Percentiles rank a stretch among this genome's conserved stretches.
Conservation (phyloP, 2,329 filamentous ascomycete species). For the Drechslerella coelobrocha region DNA sequence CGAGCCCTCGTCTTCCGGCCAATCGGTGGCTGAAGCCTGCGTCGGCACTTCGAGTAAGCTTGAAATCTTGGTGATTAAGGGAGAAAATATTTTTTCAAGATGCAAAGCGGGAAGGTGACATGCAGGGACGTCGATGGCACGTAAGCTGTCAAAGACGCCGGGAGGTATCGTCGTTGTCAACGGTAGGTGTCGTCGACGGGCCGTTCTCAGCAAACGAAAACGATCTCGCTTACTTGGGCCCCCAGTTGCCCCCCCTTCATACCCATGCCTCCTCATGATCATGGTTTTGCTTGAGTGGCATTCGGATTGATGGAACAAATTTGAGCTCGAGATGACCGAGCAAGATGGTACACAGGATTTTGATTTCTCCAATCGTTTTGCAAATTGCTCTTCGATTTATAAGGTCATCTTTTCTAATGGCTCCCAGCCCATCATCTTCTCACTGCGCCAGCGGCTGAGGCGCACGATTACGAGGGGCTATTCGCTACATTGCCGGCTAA, state of each 20-base stretch:
- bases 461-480: neutral
- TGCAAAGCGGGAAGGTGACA: constrained; percentile 2
- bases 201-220: neutral
- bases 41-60: constrained; percentile 1
- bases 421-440: too few relatives aligned
- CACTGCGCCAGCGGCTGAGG: neutral
- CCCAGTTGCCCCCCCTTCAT: neutral
- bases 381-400: too few relatives aligned
- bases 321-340: too few relatives aligned
- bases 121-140: neutral
- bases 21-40: neutral
- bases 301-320: neutral
- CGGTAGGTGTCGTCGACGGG: neutral
- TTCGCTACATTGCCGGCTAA: neutral
- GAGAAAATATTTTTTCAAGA: neutral
- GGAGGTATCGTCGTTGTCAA: neutral
- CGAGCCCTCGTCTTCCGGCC: neutral
- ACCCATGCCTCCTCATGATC: neutral
- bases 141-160: neutral
- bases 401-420: too few relatives aligned
- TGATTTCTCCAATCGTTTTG: too few relatives aligned
- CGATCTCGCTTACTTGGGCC: neutral
- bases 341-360: too few relatives aligned
- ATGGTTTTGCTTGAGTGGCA: neutral
- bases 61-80: neutral